Evolutionary conservation across 2,329 filamentous ascomycete genomes (phyloP).

Genomic region (Grosmannia clavigera): DNA sequence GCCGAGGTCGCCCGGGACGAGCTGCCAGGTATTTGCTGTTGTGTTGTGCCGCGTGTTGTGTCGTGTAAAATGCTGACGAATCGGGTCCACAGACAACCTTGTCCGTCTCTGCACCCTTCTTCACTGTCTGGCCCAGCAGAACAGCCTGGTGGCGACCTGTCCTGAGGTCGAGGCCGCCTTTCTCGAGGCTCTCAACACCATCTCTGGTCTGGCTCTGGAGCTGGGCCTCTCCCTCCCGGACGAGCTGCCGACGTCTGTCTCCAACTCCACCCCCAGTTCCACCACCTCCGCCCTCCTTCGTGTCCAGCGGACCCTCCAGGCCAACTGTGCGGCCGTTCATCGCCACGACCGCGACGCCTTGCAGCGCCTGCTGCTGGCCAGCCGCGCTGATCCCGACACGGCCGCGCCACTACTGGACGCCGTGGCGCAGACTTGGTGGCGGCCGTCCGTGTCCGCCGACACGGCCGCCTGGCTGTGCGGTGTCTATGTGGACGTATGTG

Average conservation of each 20-base stretch:
- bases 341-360: conserved; percentile 12
- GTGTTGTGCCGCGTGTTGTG: too few species aligned
- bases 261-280: background rate
- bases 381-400: conserved; percentile 28
- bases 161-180: conserved; percentile 33
- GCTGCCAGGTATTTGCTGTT: conserved; percentile 22
- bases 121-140: background rate
- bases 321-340: conserved; percentile 21
- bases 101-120: conserved; percentile 3
- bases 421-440: conserved; percentile 20
- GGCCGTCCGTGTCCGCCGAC: background rate
- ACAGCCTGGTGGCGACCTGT: conserved; percentile 11
- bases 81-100: background rate
- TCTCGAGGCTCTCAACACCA: conserved; percentile 32
- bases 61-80: background rate
- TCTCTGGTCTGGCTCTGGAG: conserved; percentile 15
- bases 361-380: conserved; percentile 21
- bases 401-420: conserved; percentile 28
- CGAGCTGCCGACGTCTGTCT: background rate
- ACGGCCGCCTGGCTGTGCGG: conserved; percentile 22
- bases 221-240: background rate
- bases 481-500: conserved; percentile 30
- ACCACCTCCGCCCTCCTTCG: conserved; percentile 23
- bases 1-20: conserved; percentile 30
- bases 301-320: conserved; percentile 24